Percentiles rank a stretch among this genome's conserved stretches.
phyloP scores from a whole-genome alignment of 495 filamentous ascomycete species.

The Xylaria grammica region DNA sequence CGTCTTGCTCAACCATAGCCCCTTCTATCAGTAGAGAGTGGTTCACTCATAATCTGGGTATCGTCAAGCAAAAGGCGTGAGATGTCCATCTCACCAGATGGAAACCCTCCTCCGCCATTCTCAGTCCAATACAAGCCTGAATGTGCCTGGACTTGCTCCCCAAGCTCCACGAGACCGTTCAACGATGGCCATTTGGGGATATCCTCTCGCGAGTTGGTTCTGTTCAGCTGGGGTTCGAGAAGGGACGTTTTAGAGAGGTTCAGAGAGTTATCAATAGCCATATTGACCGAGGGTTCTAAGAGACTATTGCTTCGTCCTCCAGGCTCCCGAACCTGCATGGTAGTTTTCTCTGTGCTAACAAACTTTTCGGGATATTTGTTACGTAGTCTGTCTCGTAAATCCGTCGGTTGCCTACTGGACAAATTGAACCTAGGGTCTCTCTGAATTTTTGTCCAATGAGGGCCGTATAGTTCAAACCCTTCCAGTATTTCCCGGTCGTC shows the following conservation, averaged over 20 bases:
- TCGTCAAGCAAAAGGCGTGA: constrained; percentile 56
- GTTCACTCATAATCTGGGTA: constrained; percentile 30
- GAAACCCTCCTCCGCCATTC: constrained; percentile 28
- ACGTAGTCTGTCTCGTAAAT: constrained; percentile 81
- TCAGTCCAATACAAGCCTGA: constrained; percentile 33
- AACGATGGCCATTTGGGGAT: constrained; percentile 40
- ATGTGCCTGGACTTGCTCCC: constrained; percentile 37
- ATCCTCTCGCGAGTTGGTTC: constrained; percentile 48
- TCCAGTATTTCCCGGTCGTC: constrained; percentile 80
- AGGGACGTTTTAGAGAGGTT: constrained; percentile 35
- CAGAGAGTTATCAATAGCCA: constrained; percentile 41
- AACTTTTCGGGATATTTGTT: constrained; percentile 74
- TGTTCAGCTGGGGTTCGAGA: constrained; percentile 45
- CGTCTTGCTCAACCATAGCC: constrained; percentile 31
- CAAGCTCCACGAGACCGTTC: constrained; percentile 34
- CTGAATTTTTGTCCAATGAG: constrained; percentile 81
- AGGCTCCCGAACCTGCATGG: constrained; percentile 47
- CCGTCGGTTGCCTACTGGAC: constrained; percentile 70
- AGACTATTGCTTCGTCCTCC: constrained; percentile 33
- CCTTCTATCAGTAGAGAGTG: constrained; percentile 29
- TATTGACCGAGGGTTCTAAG: constrained; percentile 49
- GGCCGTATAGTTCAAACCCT: constrained; percentile 76
- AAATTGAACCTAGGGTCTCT: constrained; percentile 72
- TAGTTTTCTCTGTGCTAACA: constrained; percentile 60
- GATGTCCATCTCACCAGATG: constrained; percentile 54